Evolutionary conservation across 768 basidiomycete genomes (phyloP).

Genomic region (Mycena galopus): DNA sequence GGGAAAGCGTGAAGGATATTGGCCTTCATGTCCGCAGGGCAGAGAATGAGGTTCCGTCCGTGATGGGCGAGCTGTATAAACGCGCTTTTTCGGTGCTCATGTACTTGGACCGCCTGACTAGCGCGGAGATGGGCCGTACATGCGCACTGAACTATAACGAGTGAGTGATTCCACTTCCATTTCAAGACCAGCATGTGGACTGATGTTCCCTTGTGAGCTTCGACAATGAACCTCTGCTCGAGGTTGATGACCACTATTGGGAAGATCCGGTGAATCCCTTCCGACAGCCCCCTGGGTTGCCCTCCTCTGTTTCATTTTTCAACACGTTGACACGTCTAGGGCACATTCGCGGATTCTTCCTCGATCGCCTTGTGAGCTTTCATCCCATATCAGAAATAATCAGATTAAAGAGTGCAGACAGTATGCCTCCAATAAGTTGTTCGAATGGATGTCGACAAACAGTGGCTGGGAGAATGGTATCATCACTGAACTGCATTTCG

Average conservation of each 20-base stretch:
- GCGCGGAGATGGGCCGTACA: background rate
- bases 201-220: background rate
- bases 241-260: background rate
- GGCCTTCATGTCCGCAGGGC: background rate
- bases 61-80: background rate
- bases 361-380: background rate
- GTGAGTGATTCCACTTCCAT: background rate
- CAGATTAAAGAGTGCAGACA: too few relatives aligned
- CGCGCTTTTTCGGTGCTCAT: background rate
- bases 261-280: background rate
- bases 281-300: background rate
- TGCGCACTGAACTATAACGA: background rate
- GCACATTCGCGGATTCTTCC: background rate
- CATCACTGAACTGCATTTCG: background rate
- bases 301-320: background rate
- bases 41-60: background rate
- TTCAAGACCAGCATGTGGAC: too few relatives aligned
- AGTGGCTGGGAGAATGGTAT: background rate
- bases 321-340: background rate
- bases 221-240: background rate
- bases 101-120: background rate
- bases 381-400: too few relatives aligned
- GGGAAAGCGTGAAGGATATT: too few relatives aligned
- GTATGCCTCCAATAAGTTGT: background rate
- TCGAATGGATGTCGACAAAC: background rate